Evolutionary conservation across 805 yeast genomes (phyloP).

Genomic region (Helenozyma baotianmanensis): DNA sequence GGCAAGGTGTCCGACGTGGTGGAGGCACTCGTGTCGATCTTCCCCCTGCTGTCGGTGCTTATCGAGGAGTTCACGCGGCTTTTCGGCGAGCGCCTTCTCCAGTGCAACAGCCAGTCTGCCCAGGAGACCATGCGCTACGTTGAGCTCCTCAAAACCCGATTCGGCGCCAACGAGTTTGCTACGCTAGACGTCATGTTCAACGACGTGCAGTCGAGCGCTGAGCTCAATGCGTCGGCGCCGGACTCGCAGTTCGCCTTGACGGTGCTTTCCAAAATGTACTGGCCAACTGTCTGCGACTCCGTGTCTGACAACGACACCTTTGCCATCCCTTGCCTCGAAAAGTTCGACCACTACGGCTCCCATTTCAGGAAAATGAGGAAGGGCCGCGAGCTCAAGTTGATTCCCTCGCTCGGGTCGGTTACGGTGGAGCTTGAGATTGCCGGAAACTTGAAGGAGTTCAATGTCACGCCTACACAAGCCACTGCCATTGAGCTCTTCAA

Average conservation of each 20-base stretch:
- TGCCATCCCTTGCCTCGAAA: constrained; percentile 46
- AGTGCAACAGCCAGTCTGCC: constrained; percentile 36
- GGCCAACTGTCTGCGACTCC: constrained; percentile 57
- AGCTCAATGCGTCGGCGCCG: constrained; percentile 28
- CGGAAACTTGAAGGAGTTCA: constrained; percentile 22
- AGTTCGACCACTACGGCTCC: constrained; percentile 41
- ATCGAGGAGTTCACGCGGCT: constrained; percentile 58
- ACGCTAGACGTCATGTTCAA: constrained; percentile 79
- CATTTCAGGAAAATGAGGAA: constrained; percentile 42
- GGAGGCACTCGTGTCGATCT: constrained; percentile 66
- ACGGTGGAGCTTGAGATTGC: constrained; percentile 47
- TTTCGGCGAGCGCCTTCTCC: constrained; percentile 55
- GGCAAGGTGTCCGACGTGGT: constrained; percentile 61
- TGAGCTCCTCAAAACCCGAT: constrained; percentile 54
- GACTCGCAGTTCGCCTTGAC: constrained; percentile 44
- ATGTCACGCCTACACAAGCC: constrained; percentile 69
- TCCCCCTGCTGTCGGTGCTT: constrained; percentile 64
- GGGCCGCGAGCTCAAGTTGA: constrained; percentile 55
- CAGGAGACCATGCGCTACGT: constrained; percentile 39
- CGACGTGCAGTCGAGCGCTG: constrained; percentile 59
- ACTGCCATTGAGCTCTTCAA: constrained; percentile 51
- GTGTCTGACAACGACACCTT: constrained; percentile 33
- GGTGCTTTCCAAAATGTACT: constrained; percentile 70
- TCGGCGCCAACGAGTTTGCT: constrained; percentile 63
- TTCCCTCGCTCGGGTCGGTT: constrained; percentile 60